A percentile compares a stretch with the other conserved stretches of the same genome.
Conservation (phyloP, 2,329 filamentous ascomycete genomes). For the Chalaropsis ovoidea region DNA sequence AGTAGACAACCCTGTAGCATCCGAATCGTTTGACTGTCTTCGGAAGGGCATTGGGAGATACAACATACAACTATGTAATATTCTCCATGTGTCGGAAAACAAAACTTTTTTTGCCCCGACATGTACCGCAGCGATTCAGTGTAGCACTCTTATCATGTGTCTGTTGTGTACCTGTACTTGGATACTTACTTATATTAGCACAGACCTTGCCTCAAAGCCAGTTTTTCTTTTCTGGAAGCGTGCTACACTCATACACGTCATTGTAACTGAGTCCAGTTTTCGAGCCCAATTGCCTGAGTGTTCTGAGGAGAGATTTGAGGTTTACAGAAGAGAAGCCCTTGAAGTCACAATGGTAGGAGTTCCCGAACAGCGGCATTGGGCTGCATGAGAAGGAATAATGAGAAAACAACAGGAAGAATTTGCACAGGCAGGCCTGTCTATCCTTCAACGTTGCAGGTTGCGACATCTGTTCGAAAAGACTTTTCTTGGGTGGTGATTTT, state of each 20-base stretch:
- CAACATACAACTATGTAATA: no score
- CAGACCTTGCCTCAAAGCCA: not conserved
- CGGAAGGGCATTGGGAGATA: not conserved
- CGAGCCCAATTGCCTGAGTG: no score
- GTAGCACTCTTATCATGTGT: constrained; percentile 1
- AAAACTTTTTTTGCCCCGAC: not conserved
- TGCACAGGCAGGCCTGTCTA: not conserved
- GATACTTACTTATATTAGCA: not conserved
- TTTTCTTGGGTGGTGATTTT: not conserved
- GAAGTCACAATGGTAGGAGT: not conserved
- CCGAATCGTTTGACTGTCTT: no score
- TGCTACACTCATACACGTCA: not conserved
- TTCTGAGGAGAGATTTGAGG: no score
- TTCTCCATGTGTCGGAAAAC: not conserved
- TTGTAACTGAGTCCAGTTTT: not conserved
- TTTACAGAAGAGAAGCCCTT: not conserved
- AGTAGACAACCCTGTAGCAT: not conserved
- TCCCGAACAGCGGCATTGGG: not conserved
- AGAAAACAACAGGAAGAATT: not conserved
- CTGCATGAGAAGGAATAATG: constrained; percentile 3
- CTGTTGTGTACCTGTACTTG: not conserved
- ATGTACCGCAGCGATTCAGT: not conserved
- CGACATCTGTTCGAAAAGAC: not conserved
- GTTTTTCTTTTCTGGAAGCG: not conserved
- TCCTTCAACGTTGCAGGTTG: not conserved